Evolutionary conservation across 257 asterid genomes (phyloP).

Genomic region (Handroanthus guayacan): DNA sequence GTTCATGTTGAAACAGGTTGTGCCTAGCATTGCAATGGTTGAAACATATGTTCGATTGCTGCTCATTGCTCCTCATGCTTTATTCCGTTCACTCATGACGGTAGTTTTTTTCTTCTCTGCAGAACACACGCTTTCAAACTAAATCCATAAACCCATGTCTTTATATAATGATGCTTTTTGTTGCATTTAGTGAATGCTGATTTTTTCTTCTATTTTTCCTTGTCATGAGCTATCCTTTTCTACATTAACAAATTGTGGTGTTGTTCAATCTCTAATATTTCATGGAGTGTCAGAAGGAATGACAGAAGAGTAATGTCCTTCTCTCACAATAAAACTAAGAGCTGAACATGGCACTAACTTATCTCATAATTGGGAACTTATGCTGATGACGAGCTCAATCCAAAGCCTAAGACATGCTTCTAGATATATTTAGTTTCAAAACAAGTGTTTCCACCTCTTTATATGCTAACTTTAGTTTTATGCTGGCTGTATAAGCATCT

Average conservation of each 20-base stretch:
- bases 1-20: constrained; percentile 64
- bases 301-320: neutral
- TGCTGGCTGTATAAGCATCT: neutral
- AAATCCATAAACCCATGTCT: neutral
- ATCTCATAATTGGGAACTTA: neutral
- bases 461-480: constrained; percentile 2
- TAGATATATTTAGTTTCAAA: neutral
- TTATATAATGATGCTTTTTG: constrained; percentile 24
- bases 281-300: neutral
- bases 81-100: constrained; percentile 84
- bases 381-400: constrained; percentile 7
- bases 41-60: constrained; percentile 94
- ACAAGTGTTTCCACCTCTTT: neutral
- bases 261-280: neutral
- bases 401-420: constrained; percentile 10
- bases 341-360: neutral
- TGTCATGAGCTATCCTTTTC: neutral
- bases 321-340: constrained; percentile 7
- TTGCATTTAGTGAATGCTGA: constrained; percentile 20
- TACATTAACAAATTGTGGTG: neutral
- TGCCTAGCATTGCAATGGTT: constrained; percentile 96
- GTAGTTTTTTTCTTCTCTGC: constrained; percentile 48
- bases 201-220: neutral
- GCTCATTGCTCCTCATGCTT: constrained; percentile 88
- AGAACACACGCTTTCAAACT: constrained; percentile 26